phyloP scores from a whole-genome alignment of 1,139 yeast species.

The Yamadazyma oceani region DNA sequence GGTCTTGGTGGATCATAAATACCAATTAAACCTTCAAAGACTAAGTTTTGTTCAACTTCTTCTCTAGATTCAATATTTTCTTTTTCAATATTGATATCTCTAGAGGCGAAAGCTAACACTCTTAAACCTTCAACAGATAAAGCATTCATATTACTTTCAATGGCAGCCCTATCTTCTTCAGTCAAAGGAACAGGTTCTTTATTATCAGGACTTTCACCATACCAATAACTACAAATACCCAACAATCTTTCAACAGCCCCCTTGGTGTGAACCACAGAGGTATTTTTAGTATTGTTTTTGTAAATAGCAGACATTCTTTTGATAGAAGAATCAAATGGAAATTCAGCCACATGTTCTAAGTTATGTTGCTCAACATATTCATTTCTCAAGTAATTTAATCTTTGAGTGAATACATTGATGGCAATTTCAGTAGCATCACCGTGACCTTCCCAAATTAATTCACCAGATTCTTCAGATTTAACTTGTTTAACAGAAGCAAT shows the following conservation, averaged over 20 bases:
- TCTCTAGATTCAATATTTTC: constrained; percentile 39
- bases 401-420: constrained; percentile 66
- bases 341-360: constrained; percentile 56
- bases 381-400: constrained; percentile 52
- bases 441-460: constrained; percentile 62
- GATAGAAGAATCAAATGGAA: constrained; percentile 75
- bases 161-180: constrained; percentile 35
- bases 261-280: constrained; percentile 54
- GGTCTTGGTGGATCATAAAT: constrained; percentile 82
- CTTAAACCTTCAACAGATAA: constrained; percentile 71
- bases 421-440: constrained; percentile 90
- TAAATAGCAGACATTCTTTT: constrained; percentile 75
- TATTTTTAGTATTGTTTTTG: constrained; percentile 26
- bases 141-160: constrained; percentile 60
- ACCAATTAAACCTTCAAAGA: constrained; percentile 71
- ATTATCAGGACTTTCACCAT: constrained; percentile 23
- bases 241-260: constrained; percentile 81
- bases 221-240: constrained; percentile 58
- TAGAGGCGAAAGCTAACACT: constrained; percentile 68
- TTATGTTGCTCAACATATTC: constrained; percentile 31
- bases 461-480: constrained; percentile 24
- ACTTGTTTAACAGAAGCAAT: constrained; percentile 59
- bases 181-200: constrained; percentile 35
- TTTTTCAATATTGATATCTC: constrained; percentile 19
- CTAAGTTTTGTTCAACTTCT: constrained; percentile 54